Base-by-base conservation (phyloP, 495 filamentous ascomycete species). In the Neurospora cerealis region DNA sequence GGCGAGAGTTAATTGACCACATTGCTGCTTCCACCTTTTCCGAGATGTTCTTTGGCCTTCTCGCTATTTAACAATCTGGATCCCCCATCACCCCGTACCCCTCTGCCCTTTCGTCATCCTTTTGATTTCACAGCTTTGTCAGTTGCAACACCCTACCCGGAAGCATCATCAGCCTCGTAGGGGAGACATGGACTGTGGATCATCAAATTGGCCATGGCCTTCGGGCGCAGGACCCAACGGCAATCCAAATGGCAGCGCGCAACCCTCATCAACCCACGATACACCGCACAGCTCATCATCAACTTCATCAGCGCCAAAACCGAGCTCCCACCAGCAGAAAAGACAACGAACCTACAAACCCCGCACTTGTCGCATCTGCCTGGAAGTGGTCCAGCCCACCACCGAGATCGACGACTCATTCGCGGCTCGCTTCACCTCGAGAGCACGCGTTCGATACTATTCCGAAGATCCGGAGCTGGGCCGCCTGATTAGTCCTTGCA, bases 291-390 rank as follows among this genome's bases (percentile, higher is more conserved):
- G 10, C 28, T 42, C 72, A 42, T 32, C 69, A 69, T 34, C 46
- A 21, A 15, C 69, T 19, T 36, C 69, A 21, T 34, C 46, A 15
- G 37, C 54, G 7, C 7, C 37, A 5, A 62, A 73, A 3, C 19
- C 46, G 42, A 37, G 40, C 21, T 34, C 37, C 5, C 71, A 39
- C n/a, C n/a, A 66, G n/a, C 78, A 75, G 71, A 75, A 74, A 40
- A 78, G 71, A 70, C 77, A 82, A 75, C 85, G 82, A 74, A 85
- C 87, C 76, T 94, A 91, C 79, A 85, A 86, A 36, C 86, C 91
- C 34, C 89, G 94, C 62, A 91, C 88, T 72, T 99, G 96, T 81
- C 93, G 96, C 70, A 99, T 99, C 75, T 99, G 96, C 79, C 85
- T 97, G 69, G 96, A 98, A 75, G 90, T 86, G 2, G 93, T 97